Percentiles rank a stretch among this genome's conserved stretches.
These are phyloP conservation scores for Quercus tomentella DNA, from an alignment of 331 rosid genomes.

Conservation along the genomic window DNA sequence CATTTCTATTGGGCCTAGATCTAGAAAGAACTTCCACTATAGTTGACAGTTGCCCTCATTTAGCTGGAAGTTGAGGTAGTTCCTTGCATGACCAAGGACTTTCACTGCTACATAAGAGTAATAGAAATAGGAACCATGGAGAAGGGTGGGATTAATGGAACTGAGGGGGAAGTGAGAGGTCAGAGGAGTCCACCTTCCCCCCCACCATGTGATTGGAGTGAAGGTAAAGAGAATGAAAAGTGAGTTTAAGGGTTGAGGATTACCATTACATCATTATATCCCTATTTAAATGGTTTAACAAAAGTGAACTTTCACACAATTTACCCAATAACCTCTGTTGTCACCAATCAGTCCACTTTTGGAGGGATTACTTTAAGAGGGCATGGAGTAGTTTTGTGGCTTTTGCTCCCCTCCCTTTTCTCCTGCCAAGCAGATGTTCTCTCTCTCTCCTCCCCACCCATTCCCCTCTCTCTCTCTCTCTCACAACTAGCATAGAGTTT, in stretches of 20 bases:
- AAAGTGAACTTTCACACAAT: not conserved
- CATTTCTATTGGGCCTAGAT: not conserved
- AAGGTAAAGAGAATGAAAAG: not conserved
- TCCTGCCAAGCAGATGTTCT: not conserved
- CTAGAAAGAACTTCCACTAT: no score
- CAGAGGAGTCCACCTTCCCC: not conserved
- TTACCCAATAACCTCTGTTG: not conserved
- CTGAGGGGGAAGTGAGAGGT: no score
- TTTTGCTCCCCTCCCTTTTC: not conserved
- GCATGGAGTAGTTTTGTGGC: not conserved
- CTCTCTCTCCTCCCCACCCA: not conserved
- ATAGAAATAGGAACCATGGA: no score
- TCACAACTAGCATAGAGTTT: not conserved
- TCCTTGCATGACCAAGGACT: no score
- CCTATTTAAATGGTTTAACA: not conserved
- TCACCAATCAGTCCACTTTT: not conserved
- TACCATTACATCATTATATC: not conserved
- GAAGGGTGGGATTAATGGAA: no score
- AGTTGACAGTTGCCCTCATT: no score
- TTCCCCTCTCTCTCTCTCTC: not conserved
- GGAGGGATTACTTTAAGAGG: not conserved
- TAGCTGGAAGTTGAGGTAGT: no score
- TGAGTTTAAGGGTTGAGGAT: not conserved
- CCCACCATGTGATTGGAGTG: not conserved
- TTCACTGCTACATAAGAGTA: no score